phyloP scores from a whole-genome alignment of 164 flowering plant species.

The Chimonanthus praecox region DNA sequence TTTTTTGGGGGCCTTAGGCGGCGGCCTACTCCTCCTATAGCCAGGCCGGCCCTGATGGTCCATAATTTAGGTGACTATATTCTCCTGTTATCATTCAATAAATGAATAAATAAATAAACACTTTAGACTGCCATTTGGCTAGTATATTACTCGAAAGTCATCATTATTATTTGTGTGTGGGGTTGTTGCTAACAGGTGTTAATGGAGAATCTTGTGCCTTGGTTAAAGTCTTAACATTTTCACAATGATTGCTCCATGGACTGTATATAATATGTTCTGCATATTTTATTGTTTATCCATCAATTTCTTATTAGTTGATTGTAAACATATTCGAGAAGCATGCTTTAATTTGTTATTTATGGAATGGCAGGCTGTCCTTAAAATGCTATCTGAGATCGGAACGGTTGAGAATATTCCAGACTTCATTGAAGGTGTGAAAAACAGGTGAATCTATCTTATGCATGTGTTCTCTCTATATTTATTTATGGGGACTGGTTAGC shows the following conservation, averaged over 20 bases:
- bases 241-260: background rate
- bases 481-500: background rate
- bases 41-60: no score
- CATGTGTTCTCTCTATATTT: background rate
- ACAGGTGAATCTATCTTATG: constrained; percentile 38
- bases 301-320: background rate
- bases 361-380: constrained; percentile 79
- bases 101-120: no score
- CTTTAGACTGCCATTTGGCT: no score
- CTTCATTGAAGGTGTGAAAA: constrained; percentile 94
- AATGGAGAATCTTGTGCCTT: background rate
- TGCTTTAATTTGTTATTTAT: constrained; percentile 4
- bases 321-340: background rate
- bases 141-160: no score
- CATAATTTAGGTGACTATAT: no score
- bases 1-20: no score
- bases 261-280: background rate
- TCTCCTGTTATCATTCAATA: no score
- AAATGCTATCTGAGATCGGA: constrained; percentile 94
- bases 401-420: constrained; percentile 90
- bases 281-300: background rate
- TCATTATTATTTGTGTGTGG: no score
- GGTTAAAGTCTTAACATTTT: background rate
- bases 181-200: background rate
- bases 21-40: no score